phyloP scores from a whole-genome alignment of 495 filamentous ascomycete genomes.

The Aspergillus asperescens region DNA sequence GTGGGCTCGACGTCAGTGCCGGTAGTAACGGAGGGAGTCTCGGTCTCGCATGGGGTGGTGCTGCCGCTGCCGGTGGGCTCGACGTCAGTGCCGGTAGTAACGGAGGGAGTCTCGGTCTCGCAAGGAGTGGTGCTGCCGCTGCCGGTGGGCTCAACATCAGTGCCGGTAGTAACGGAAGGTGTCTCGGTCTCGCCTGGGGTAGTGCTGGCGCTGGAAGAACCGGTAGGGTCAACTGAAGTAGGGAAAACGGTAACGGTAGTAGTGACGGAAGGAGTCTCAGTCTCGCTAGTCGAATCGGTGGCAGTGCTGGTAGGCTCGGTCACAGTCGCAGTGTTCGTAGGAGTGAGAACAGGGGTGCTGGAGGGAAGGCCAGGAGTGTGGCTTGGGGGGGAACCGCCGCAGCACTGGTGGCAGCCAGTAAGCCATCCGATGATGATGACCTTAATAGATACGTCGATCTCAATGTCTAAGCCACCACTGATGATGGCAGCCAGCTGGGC shows the following conservation, averaged over 20 bases:
- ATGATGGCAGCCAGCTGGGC: slow-evolving; percentile 41
- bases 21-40: background rate
- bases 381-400: slow-evolving; percentile 22
- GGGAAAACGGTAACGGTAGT: slow-evolving; percentile 11
- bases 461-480: slow-evolving; percentile 30
- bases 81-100: background rate
- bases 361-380: slow-evolving; percentile 18
- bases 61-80: too few relatives aligned
- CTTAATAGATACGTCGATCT: slow-evolving; percentile 24
- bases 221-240: slow-evolving; percentile 6
- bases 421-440: slow-evolving; percentile 40
- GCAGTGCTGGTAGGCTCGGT: slow-evolving; percentile 6
- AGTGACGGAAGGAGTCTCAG: slow-evolving; percentile 23
- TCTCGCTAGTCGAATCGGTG: slow-evolving; percentile 1
- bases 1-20: slow-evolving; percentile 5
- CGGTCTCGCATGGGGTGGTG: background rate
- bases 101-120: background rate
- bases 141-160: slow-evolving; percentile 9
- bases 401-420: slow-evolving; percentile 30
- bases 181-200: slow-evolving; percentile 4
- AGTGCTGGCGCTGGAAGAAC: slow-evolving; percentile 6
- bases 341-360: slow-evolving; percentile 20
- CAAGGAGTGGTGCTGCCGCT: slow-evolving; percentile 10
- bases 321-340: slow-evolving; percentile 9
- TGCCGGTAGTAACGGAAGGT: slow-evolving; percentile 23